These are phyloP conservation scores for Globisporangium cystogenes DNA, from an alignment of 352 stramenopile species.

Conservation along the genomic window DNA sequence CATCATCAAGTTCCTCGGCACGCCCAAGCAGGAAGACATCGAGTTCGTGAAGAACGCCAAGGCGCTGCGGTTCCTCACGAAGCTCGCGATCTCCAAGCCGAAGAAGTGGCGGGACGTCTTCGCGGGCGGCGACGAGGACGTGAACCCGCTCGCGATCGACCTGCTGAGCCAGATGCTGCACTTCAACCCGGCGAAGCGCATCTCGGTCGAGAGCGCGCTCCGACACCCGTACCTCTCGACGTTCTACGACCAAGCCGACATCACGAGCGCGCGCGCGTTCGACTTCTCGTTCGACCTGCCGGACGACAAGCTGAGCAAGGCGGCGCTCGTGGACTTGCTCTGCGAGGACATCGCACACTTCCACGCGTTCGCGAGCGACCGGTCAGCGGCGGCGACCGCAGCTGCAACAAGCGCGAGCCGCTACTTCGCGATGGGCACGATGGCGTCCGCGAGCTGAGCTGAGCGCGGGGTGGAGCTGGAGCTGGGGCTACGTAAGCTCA, in stretches of 20 bases:
- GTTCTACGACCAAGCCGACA: slow-evolving; percentile 84
- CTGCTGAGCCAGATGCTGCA: slow-evolving; percentile 59
- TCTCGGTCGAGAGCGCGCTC: slow-evolving; percentile 51
- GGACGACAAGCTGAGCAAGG: slow-evolving; percentile 57
- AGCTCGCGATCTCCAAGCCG: slow-evolving; percentile 65
- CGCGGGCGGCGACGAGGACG: slow-evolving; percentile 22
- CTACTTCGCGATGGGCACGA: slow-evolving; percentile 53
- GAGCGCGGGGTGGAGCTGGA: background rate
- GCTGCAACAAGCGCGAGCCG: slow-evolving; percentile 13
- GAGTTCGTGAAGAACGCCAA: slow-evolving; percentile 88
- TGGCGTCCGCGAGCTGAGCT: slow-evolving; percentile 34
- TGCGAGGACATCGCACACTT: slow-evolving; percentile 62
- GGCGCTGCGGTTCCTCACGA: slow-evolving; percentile 85
- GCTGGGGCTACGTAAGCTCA: background rate
- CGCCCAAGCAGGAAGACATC: slow-evolving; percentile 71
- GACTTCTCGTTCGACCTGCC: slow-evolving; percentile 68
- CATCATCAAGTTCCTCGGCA: slow-evolving; percentile 69
- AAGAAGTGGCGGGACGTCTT: slow-evolving; percentile 68
- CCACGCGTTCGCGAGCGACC: slow-evolving; percentile 22
- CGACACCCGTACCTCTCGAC: slow-evolving; percentile 69
- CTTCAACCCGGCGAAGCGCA: slow-evolving; percentile 71
- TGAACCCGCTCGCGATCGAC: slow-evolving; percentile 50
- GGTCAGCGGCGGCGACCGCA: slow-evolving; percentile 14
- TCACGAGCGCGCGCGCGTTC: slow-evolving; percentile 29
- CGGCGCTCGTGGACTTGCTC: slow-evolving; percentile 48